A percentile compares a stretch with the other conserved stretches of the same genome.
phyloP scores from a whole-genome alignment of 2,329 filamentous ascomycete species.

The Pleomassaria siparia region DNA sequence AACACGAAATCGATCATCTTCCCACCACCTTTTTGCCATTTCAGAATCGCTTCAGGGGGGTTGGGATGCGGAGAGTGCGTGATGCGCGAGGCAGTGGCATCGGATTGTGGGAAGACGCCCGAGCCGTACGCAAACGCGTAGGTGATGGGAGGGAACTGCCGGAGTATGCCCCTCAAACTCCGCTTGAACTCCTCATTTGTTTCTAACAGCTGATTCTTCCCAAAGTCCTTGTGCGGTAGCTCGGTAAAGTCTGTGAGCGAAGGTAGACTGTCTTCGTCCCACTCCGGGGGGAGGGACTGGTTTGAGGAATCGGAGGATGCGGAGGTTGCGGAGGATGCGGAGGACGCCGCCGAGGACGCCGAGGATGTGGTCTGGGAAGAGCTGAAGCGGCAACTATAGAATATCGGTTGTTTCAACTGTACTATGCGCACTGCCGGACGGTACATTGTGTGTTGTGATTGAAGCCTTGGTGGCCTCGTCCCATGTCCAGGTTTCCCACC shows the following conservation, averaged over 20 bases:
- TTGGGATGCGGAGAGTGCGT: constrained; percentile 75
- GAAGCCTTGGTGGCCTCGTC: constrained; percentile 13
- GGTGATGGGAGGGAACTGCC: constrained; percentile 92
- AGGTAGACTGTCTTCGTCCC: constrained; percentile 75
- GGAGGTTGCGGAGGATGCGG: too few species aligned
- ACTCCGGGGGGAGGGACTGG: constrained; percentile 55
- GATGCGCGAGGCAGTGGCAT: constrained; percentile 49
- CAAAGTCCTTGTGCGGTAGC: constrained; percentile 78
- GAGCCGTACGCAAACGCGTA: constrained; percentile 98
- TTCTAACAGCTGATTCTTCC: constrained; percentile 89
- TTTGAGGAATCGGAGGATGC: constrained; percentile 17
- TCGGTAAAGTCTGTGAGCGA: constrained; percentile 74
- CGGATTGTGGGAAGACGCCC: constrained; percentile 85
- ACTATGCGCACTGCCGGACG: constrained; percentile 31
- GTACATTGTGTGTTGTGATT: constrained; percentile 28
- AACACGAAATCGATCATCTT: constrained; percentile 99
- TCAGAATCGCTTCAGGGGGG: constrained; percentile 75
- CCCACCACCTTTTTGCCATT: constrained; percentile 81
- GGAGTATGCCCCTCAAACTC: constrained; percentile 79
- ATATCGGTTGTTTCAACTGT: constrained; percentile 25
- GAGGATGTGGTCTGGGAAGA: constrained; percentile 27
- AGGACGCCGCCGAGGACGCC: too few species aligned
- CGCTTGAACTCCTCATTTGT: constrained; percentile 97
- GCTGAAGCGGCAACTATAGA: constrained; percentile 24
- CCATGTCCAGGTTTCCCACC: not conserved